Base-by-base conservation (phyloP, 345 rosid genomes). In the Pugionium cornutum region DNA sequence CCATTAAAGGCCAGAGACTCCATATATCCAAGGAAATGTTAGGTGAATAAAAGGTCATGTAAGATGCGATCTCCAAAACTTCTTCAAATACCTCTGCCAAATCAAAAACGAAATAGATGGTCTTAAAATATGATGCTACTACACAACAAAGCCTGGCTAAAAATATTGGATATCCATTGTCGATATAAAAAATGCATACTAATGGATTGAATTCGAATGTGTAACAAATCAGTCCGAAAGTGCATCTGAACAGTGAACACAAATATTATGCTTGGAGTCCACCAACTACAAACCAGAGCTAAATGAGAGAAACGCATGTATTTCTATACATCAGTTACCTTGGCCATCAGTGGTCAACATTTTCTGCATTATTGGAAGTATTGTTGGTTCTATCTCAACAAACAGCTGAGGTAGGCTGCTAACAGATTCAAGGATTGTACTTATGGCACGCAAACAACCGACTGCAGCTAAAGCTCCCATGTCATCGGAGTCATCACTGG, bases 1-100 rank as follows among this genome's bases (percentile, higher is more conserved):
- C 81, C 95, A 95, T 84, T 79, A 95, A 77, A 31, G 97, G 96
- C 99, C 99, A 95, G 41, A 95, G 95, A 75, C 84, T 87, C 99
- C 99, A 95, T 95, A 95, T 89, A 33, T 84, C 95, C 76, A 84
- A 52, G 37, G 99, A 88, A 80, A 95, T 91, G 37, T 81, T 84
- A 25, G 99, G 99, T 53, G 97, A 84, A 72, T 85, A 95, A 78
- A 90, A 91, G 66, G 99, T 90, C 99, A 95, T 91, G 71, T 89
- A 87, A n/a, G 97, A 89, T 44, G 89, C 94, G 74, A 95, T 91
- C 79, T 95, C 99, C 89, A 91, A 73, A 62, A 95, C 92, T 83
- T 95, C 99, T 83, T 95, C 99, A 79, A 85, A 95, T 58, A 95
- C 99, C 88, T 95, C 99, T 95, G 88, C 75, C 70, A 25, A 73